Evolutionary conservation across 2,329 filamentous ascomycete genomes (phyloP), one percentile per base, ranked within the genome.

Genomic region (Paecilomyces sp.): DNA sequence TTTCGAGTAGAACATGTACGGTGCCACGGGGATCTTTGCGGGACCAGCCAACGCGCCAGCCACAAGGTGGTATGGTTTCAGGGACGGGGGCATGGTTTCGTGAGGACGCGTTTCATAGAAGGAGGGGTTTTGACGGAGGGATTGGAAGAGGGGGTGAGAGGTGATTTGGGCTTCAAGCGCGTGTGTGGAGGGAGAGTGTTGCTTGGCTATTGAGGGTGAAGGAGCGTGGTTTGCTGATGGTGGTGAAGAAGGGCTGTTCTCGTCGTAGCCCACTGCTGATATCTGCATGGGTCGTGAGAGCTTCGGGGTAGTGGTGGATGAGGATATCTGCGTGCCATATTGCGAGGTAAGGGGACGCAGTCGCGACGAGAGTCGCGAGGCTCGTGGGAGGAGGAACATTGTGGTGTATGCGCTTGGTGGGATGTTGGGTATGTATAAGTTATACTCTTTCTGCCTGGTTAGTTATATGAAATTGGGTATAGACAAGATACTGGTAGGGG

Each of bases 71-170:
- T 89, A 84, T 1, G 79, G 77, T 28, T 88, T 84, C 71, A 90
- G 84, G 1, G 81, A 74, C 5, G 81, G 77, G 0, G 91, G 89
- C 70, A 97, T 89, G 74, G 92, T 91, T 71, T 96, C 80, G 71
- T 96, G 91, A 3, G 92, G 92, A 25, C 92, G 84, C 31, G 88
- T 87, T 74, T 95, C 91, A 33, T 79, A 83, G 74, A 88, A 88
- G 34, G 83, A 80, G 0, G 85, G 79, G 65, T 88, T 82, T 15
- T 75, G 72, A 51, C 92, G 87, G 54, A 97, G 80, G 58, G 82
- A 78, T 31, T 81, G 74, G 2, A 88, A 82, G n/a, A 95, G 73
- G 0, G 90, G 88, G 75, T 92, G 90, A 34, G 62, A 60, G 9
- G 68, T 63, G 56, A 74, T 67, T 1, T 68, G 34, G 13, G 62